These are phyloP conservation scores for Aspergillus clavatus DNA, from an alignment of 2,329 filamentous ascomycete species.

Conservation along the genomic window DNA sequence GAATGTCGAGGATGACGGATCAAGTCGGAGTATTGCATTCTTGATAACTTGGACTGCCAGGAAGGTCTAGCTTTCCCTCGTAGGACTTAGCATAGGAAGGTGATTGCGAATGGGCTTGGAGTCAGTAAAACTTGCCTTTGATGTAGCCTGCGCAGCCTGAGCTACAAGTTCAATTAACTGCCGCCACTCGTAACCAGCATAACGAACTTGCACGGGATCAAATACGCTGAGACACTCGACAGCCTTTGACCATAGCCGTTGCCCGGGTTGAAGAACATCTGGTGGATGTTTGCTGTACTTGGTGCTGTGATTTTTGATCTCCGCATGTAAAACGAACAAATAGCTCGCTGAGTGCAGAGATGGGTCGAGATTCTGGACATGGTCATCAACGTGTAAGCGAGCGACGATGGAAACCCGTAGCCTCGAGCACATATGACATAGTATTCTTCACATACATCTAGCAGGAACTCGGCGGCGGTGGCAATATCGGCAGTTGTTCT, in stretches of 20 bases:
- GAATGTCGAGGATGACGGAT: conserved; percentile 39
- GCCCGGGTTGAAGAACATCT: conserved; percentile 41
- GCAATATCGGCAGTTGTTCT: conserved; percentile 27
- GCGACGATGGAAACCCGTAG: neutral
- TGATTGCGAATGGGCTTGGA: neutral
- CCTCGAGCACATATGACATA: neutral
- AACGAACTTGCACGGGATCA: conserved; percentile 42
- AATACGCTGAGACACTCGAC: conserved; percentile 52
- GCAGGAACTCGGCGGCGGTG: conserved; percentile 29
- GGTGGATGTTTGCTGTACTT: conserved; percentile 31
- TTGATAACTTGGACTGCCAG: conserved; percentile 39
- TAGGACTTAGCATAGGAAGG: conserved; percentile 2
- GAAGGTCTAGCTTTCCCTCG: conserved; percentile 26
- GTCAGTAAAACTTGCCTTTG: conserved; percentile 26
- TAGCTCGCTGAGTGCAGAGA: conserved; percentile 56
- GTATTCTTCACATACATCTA: conserved; percentile 27
- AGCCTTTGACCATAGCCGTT: conserved; percentile 47
- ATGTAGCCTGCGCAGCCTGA: conserved; percentile 27
- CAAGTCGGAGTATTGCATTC: conserved; percentile 42
- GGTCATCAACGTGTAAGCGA: conserved; percentile 4
- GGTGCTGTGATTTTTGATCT: conserved; percentile 40
- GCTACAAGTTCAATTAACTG: conserved; percentile 30
- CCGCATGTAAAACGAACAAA: conserved; percentile 49
- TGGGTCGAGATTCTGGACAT: conserved; percentile 47
- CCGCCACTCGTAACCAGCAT: conserved; percentile 39